phyloP scores from a whole-genome alignment of 371 early-diverging fungal genomes.

The Chytridiales sp. region DNA sequence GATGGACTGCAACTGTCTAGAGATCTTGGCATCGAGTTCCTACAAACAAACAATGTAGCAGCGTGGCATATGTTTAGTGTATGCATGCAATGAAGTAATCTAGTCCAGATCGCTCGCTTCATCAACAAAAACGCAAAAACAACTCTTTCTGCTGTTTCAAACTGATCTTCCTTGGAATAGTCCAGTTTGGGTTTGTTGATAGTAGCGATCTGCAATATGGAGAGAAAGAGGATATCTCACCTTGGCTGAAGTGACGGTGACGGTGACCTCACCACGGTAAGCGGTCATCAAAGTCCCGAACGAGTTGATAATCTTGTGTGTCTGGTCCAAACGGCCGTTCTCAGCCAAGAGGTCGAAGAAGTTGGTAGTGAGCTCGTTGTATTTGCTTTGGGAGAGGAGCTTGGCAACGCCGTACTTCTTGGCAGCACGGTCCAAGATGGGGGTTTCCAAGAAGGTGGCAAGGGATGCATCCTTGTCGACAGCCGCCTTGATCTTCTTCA shows the following conservation, averaged over 20 bases:
- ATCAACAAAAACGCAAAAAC: no score
- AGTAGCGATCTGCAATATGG: not conserved
- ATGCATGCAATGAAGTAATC: no score
- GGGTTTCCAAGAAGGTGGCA: slow-evolving; percentile 79
- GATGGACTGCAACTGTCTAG: slow-evolving; percentile 60
- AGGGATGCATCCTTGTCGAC: slow-evolving; percentile 75
- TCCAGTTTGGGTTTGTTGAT: no score
- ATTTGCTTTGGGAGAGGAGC: slow-evolving; percentile 64
- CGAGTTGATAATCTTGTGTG: slow-evolving; percentile 75
- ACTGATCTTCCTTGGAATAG: no score
- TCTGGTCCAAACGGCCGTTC: slow-evolving; percentile 89
- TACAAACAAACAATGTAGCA: slow-evolving; percentile 15
- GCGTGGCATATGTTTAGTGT: no score
- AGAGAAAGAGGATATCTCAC: slow-evolving; percentile 23
- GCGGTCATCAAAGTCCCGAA: slow-evolving; percentile 87
- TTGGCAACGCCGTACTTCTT: slow-evolving; percentile 76
- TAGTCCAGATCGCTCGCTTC: no score
- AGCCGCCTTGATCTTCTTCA: slow-evolving; percentile 64
- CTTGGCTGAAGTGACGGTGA: slow-evolving; percentile 88
- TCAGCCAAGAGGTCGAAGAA: slow-evolving; percentile 88
- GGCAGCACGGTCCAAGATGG: slow-evolving; percentile 72
- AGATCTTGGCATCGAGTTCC: slow-evolving; percentile 58
- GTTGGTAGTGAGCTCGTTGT: slow-evolving; percentile 80
- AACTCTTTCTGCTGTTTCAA: no score
- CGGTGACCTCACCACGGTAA: slow-evolving; percentile 85